phyloP scores from a whole-genome alignment of 352 stramenopile species.

The Phytophthora palmivora region DNA sequence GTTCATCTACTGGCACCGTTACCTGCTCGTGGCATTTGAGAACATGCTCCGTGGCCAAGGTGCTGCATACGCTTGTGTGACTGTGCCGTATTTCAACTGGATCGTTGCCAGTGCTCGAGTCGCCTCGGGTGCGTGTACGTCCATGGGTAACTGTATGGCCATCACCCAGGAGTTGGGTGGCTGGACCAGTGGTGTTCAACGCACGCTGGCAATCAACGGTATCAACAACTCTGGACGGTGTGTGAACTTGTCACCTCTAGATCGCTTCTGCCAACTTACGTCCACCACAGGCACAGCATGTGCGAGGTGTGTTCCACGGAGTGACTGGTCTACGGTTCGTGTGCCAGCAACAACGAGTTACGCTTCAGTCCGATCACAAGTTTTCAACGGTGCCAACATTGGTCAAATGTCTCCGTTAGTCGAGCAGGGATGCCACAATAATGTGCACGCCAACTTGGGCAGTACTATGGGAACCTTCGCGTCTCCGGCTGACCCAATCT shows the following conservation, averaged over 20 bases:
- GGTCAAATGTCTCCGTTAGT: no score
- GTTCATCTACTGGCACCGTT: constrained; percentile 87
- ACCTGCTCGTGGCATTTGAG: constrained; percentile 72
- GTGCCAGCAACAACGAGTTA: constrained; percentile 52
- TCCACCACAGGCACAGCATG: constrained; percentile 32
- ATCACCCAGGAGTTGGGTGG: constrained; percentile 54
- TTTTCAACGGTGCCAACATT: constrained; percentile 57
- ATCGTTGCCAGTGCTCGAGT: constrained; percentile 55
- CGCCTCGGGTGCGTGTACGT: constrained; percentile 50
- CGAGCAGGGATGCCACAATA: constrained; percentile 83
- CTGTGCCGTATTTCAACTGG: constrained; percentile 85
- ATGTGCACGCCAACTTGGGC: constrained; percentile 62
- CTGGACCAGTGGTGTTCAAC: constrained; percentile 26
- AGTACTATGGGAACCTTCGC: constrained; percentile 62
- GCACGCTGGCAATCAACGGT: constrained; percentile 60
- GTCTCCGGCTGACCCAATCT: constrained; percentile 67
- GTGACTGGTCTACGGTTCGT: constrained; percentile 38
- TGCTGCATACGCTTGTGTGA: constrained; percentile 66
- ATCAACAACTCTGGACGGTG: constrained; percentile 49
- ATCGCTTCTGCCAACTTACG: constrained; percentile 66
- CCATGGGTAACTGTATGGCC: constrained; percentile 56
- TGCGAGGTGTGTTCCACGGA: constrained; percentile 57
- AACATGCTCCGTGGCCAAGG: constrained; percentile 84
- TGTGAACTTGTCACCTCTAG: constrained; percentile 37
- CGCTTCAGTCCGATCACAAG: constrained; percentile 54